Percentiles rank a stretch among this genome's conserved stretches.
These are phyloP conservation scores for Phytophthora sojae DNA, from an alignment of 352 stramenopile species.

Conservation along the genomic window DNA sequence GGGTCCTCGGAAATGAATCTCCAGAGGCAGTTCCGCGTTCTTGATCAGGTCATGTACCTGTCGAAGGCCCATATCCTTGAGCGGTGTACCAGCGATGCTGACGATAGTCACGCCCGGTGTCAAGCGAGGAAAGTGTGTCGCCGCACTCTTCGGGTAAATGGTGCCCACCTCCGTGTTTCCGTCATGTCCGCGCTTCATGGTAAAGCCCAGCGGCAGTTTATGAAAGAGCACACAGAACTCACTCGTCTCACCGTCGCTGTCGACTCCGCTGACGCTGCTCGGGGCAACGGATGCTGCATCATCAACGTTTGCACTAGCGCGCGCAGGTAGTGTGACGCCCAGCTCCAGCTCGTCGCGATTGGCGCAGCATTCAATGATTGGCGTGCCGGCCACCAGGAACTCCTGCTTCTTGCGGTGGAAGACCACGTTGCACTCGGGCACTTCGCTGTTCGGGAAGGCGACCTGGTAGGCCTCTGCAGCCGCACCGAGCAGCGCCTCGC, in stretches of 20 bases:
- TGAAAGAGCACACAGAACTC: conserved; percentile 88
- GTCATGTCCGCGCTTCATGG: conserved; percentile 82
- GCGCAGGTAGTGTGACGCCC: conserved; percentile 44
- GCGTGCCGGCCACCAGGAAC: conserved; percentile 55
- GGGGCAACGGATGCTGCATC: conserved; percentile 11
- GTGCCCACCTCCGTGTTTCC: conserved; percentile 76
- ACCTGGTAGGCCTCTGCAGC: conserved; percentile 73
- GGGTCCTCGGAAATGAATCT: conserved; percentile 67
- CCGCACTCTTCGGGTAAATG: conserved; percentile 83
- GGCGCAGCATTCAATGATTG: conserved; percentile 58
- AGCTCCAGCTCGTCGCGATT: conserved; percentile 76
- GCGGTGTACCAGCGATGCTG: conserved; percentile 65
- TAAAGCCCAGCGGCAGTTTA: conserved; percentile 86
- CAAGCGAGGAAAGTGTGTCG: conserved; percentile 79
- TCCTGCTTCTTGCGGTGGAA: conserved; percentile 70
- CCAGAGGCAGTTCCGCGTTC: conserved; percentile 71
- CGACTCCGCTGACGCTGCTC: conserved; percentile 39
- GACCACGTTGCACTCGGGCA: conserved; percentile 81
- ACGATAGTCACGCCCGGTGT: conserved; percentile 76
- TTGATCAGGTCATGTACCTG: conserved; percentile 89
- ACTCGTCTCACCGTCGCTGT: conserved; percentile 37
- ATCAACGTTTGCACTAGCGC: conserved; percentile 2
- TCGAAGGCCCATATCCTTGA: conserved; percentile 74
- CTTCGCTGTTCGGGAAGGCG: conserved; percentile 65
- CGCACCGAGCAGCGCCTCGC: conserved; percentile 68